These are phyloP conservation scores for Dryas octopetala DNA, from an alignment of 306 rosid species.

Conservation along the genomic window DNA sequence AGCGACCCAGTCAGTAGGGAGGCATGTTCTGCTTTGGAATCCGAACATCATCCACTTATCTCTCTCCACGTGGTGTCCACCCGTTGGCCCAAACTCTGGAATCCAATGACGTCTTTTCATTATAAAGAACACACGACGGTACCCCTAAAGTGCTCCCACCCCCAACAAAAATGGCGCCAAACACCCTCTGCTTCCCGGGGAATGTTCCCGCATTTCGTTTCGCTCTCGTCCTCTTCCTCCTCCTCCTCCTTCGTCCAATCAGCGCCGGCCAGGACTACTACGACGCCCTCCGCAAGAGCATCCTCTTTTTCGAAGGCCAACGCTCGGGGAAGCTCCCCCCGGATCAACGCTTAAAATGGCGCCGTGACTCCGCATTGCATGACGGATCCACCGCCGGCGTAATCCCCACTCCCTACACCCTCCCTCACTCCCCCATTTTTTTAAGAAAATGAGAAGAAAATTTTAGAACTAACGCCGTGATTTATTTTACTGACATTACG, in stretches of 20 bases:
- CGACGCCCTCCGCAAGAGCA: conserved; percentile 83
- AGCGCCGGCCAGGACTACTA: conserved; percentile 60
- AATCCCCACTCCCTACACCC: background rate
- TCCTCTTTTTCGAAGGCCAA: conserved; percentile 99
- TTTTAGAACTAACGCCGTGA: no score
- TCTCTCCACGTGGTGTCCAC: conserved; percentile 40
- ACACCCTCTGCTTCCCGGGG: conserved; percentile 11
- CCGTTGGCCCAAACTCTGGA: conserved; percentile 45
- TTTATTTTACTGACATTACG: conserved; percentile 5
- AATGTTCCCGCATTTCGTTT: conserved; percentile 34
- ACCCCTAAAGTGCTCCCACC: background rate
- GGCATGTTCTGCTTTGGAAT: conserved; percentile 49
- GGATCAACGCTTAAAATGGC: conserved; percentile 90
- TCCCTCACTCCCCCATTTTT: background rate
- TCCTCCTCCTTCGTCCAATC: conserved; percentile 32
- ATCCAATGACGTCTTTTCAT: conserved; percentile 74
- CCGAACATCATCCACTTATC: conserved; percentile 33
- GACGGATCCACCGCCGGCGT: conserved; percentile 86
- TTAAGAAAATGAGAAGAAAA: background rate
- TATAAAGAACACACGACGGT: conserved; percentile 43
- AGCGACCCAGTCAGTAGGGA: conserved; percentile 35
- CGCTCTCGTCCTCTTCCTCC: conserved; percentile 35
- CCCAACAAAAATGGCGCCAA: conserved; percentile 44
- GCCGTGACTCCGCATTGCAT: conserved; percentile 78
- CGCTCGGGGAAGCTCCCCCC: conserved; percentile 86